Conservation (phyloP, 2,329 filamentous ascomycete species). For the Colletotrichum sp. region DNA sequence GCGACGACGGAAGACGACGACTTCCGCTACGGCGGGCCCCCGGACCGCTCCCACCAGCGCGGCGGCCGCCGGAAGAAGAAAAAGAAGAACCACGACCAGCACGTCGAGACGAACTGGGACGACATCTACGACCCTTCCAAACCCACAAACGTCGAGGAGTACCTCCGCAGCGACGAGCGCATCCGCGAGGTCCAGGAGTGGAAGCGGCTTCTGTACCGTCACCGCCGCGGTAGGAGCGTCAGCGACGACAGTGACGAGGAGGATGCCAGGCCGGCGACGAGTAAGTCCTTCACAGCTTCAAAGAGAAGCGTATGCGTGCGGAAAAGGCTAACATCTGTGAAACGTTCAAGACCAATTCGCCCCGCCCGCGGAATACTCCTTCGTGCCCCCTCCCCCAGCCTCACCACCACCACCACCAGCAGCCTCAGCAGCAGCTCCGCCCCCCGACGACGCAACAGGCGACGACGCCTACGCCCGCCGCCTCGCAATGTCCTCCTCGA, state of each 20-base stretch:
- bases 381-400: slow-evolving; percentile 59
- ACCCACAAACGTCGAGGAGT: slow-evolving; percentile 86
- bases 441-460: slow-evolving; percentile 65
- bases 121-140: slow-evolving; percentile 86
- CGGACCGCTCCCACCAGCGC: slow-evolving; percentile 72
- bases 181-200: slow-evolving; percentile 81
- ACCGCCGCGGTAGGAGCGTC: slow-evolving; percentile 58
- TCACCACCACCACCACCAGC: slow-evolving; percentile 50
- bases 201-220: slow-evolving; percentile 81
- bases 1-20: slow-evolving; percentile 79
- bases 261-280: slow-evolving; percentile 29
- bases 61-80: slow-evolving; percentile 82
- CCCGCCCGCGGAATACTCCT: slow-evolving; percentile 60
- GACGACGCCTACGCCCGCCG: slow-evolving; percentile 74
- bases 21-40: slow-evolving; percentile 62
- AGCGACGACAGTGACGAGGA: slow-evolving; percentile 45
- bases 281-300: slow-evolving; percentile 13
- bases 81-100: slow-evolving; percentile 64
- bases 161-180: slow-evolving; percentile 83
- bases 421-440: slow-evolving; percentile 45
- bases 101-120: slow-evolving; percentile 80
- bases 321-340: slow-evolving; percentile 23
- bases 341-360: slow-evolving; percentile 59
- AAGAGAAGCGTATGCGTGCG: not conserved
- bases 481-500: slow-evolving; percentile 55